Percentiles rank a stretch among this genome's conserved stretches.
phyloP scores from a whole-genome alignment of 2,329 filamentous ascomycete genomes.

The Helotiales sp. region DNA sequence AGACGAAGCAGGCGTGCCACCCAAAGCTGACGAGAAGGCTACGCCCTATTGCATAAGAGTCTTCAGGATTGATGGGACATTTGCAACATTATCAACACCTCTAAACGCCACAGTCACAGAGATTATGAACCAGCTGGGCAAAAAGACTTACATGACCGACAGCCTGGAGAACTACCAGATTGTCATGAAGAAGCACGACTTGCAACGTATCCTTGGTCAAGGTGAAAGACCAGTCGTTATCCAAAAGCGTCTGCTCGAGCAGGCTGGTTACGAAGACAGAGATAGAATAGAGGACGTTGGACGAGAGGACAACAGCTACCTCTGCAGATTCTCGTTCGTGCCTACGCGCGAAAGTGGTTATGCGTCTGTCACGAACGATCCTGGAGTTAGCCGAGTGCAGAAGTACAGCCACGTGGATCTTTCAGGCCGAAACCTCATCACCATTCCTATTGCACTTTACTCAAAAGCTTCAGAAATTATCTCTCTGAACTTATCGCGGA shows the following conservation, averaged over 20 bases:
- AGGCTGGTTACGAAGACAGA: conserved; percentile 84
- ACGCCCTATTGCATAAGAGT: conserved; percentile 89
- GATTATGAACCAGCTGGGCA: conserved; percentile 84
- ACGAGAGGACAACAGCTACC: conserved; percentile 94
- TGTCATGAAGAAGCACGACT: conserved; percentile 88
- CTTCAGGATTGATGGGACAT: conserved; percentile 91
- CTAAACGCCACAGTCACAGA: conserved; percentile 84
- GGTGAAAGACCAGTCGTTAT: conserved; percentile 84
- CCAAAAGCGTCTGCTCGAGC: conserved; percentile 86
- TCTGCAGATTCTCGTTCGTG: conserved; percentile 93
- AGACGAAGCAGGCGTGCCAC: conserved; percentile 67
- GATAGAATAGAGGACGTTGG: conserved; percentile 92
- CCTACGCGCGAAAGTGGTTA: conserved; percentile 85
- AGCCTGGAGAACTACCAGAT: conserved; percentile 94
- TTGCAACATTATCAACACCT: conserved; percentile 84
- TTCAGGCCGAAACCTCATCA: conserved; percentile 84
- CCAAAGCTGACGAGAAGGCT: conserved; percentile 71
- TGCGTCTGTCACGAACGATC: conserved; percentile 71
- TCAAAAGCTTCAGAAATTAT: conserved; percentile 91
- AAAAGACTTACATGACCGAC: conserved; percentile 91
- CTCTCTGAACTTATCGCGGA: conserved; percentile 89
- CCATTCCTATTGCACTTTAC: conserved; percentile 92
- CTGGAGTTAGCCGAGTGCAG: conserved; percentile 77
- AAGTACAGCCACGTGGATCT: conserved; percentile 96
- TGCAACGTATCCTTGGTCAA: conserved; percentile 76